Percentiles rank a stretch among this genome's conserved stretches.
Evolutionary conservation across 345 rosid genomes (phyloP).

Genomic region (Fremontodendron californicum): DNA sequence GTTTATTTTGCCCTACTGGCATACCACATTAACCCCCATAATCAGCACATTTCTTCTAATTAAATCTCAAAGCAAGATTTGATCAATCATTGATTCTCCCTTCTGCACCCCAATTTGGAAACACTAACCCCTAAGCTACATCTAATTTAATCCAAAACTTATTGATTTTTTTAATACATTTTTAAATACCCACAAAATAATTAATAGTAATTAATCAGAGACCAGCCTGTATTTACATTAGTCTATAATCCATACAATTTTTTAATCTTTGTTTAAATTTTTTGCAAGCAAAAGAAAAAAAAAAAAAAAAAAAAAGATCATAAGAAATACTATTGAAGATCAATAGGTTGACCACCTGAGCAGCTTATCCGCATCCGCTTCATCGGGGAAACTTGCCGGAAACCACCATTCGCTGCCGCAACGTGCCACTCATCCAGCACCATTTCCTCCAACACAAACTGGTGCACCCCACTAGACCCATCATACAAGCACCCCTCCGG

Average conservation of each 20-base stretch:
- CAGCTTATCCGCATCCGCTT: slow-evolving; percentile 54
- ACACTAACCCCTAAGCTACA: slow-evolving; percentile 5
- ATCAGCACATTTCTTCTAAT: not conserved
- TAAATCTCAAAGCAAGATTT: not conserved
- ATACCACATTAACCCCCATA: slow-evolving; percentile 13
- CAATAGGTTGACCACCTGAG: slow-evolving; percentile 51
- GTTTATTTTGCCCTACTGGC: slow-evolving; percentile 9
- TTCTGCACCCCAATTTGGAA: no score
- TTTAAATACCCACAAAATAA: not conserved
- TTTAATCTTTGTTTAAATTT: slow-evolving; percentile 5
- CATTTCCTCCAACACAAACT: slow-evolving; percentile 47
- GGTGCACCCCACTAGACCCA: no score
- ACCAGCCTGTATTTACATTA: no score
- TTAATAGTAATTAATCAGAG: not conserved
- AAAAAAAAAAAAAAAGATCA: slow-evolving; percentile 1
- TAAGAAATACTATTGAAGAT: slow-evolving; percentile 13
- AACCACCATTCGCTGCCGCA: no score
- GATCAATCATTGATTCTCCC: slow-evolving; percentile 23
- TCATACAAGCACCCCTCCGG: slow-evolving; percentile 39
- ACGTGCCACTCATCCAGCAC: slow-evolving; percentile 58
- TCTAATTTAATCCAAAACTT: not conserved
- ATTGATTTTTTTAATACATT: not conserved
- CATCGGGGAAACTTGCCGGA: slow-evolving; percentile 50
- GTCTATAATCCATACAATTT: slow-evolving; percentile 11
- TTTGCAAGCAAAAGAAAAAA: not conserved